Conservation (phyloP, 345 rosid genomes). For the Eucalyptus pauciflora region DNA sequence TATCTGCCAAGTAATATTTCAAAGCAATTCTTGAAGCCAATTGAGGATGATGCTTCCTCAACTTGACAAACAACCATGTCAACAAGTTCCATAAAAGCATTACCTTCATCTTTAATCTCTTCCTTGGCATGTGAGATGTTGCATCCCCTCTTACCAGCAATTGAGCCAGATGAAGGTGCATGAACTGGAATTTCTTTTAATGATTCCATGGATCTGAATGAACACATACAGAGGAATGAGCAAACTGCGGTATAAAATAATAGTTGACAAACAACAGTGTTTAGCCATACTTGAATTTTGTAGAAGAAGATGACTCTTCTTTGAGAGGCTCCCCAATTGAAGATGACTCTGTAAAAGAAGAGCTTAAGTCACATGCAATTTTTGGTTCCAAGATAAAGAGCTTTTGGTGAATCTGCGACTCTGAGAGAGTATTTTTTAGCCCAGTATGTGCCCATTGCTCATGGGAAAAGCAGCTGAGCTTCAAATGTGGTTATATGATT, state of each 20-base stretch:
- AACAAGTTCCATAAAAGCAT: constrained; percentile 1
- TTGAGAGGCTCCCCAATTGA: constrained; percentile 27
- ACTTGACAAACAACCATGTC: background rate
- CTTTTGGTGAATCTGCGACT: background rate
- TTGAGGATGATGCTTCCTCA: background rate
- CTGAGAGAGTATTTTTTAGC: background rate
- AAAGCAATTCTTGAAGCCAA: background rate
- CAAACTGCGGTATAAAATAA: background rate
- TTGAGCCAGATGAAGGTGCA: constrained; percentile 29
- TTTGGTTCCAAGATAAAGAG: background rate
- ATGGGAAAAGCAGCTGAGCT: background rate
- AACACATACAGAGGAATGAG: background rate
- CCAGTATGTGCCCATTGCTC: background rate
- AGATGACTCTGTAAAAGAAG: constrained; percentile 31
- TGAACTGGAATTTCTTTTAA: constrained; percentile 33
- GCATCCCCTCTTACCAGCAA: constrained; percentile 48
- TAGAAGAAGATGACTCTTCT: constrained; percentile 35
- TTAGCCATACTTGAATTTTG: constrained; percentile 43
- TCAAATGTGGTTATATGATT: background rate
- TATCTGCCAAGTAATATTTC: background rate
- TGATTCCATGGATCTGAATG: constrained; percentile 38
- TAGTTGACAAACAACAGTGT: background rate
- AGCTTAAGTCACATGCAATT: background rate
- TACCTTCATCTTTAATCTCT: constrained; percentile 64
- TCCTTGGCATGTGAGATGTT: constrained; percentile 38